Evolutionary conservation across 2,329 filamentous ascomycete genomes (phyloP).

Genomic region (Epichloe baconii): DNA sequence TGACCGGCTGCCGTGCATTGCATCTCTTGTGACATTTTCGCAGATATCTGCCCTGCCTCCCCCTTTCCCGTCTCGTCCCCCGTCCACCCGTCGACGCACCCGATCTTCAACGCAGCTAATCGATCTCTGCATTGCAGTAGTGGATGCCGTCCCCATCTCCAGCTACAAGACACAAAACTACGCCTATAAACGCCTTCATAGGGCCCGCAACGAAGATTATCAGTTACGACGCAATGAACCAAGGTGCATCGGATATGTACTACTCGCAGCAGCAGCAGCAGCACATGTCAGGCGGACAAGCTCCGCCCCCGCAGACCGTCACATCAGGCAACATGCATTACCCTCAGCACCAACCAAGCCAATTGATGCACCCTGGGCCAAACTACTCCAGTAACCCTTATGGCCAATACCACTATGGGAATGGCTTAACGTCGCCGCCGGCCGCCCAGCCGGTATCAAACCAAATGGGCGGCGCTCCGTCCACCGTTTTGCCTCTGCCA

Average conservation of each 20-base stretch:
- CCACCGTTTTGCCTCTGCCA: constrained; percentile 60
- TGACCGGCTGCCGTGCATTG: too few relatives aligned
- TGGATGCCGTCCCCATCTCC: constrained; percentile 29
- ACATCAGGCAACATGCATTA: constrained; percentile 65
- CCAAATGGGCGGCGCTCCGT: constrained; percentile 45
- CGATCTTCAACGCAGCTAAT: background rate
- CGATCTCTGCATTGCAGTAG: constrained; percentile 31
- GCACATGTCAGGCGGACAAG: constrained; percentile 67
- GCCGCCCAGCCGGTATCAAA: constrained; percentile 55
- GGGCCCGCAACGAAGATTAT: too few relatives aligned
- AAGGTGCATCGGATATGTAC: constrained; percentile 66
- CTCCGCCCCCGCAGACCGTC: constrained; percentile 62
- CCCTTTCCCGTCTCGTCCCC: background rate
- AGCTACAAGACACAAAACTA: background rate
- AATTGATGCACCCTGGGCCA: constrained; percentile 58
- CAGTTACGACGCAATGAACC: constrained; percentile 35
- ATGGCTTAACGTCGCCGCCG: constrained; percentile 71
- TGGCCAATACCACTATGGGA: constrained; percentile 59
- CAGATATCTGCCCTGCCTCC: background rate
- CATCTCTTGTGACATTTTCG: too few relatives aligned
- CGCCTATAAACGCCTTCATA: too few relatives aligned
- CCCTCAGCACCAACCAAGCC: constrained; percentile 55
- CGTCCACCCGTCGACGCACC: background rate
- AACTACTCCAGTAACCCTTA: constrained; percentile 56
- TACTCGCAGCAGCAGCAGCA: constrained; percentile 64